Base-by-base conservation (phyloP, 2,329 filamentous ascomycete genomes). In the Calonectria ilicicola region DNA sequence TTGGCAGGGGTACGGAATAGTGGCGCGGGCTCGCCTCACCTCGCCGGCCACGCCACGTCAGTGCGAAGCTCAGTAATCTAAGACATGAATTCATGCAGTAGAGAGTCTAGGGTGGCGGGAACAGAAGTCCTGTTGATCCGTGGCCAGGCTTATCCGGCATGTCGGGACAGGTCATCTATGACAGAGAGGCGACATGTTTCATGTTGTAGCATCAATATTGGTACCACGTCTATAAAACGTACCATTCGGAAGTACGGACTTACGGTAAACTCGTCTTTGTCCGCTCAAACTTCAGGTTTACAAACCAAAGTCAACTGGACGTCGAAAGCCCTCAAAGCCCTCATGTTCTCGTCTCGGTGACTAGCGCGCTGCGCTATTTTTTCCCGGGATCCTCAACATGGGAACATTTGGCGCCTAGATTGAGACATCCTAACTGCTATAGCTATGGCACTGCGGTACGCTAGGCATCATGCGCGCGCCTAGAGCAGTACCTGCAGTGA, bases 401-500 rank as follows among this genome's bases (percentile, higher is more conserved):
- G 21, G 15, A 60, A 14, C 3, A 40, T 60, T 60, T 42, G 32
- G 32, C 32, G 53, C 32, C 53, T 23, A 26, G 38, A 9, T 4
- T 40, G 53, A 60, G 53, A 60, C 53, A 60, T 60, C 3, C 23
- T 60, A 38, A 38, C 53, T 19, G 23, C 38, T 60, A 7, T 9
- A 21, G n/a, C 14, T 38, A 17, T 60, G 35, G 32, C 29, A 40
- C 32, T 38, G 15, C 38, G 35, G 32, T 38, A 40, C 32, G 53
- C 32, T 35, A 21, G 21, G 38, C n/a, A 5, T 40, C 35, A 60
- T 42, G 35, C 53, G 53, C 53, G 53, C 53, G 53, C 38, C 53
- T 60, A 26, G 32, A 60, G 53, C 26, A 58, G 53, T 42, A 60
- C 53, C 53, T 60, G 53, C 53, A 60, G 53, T 40, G n/a, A 60